phyloP scores from a whole-genome alignment of 1,284 basidiomycete species.

The Apiotrichum gamsii region DNA sequence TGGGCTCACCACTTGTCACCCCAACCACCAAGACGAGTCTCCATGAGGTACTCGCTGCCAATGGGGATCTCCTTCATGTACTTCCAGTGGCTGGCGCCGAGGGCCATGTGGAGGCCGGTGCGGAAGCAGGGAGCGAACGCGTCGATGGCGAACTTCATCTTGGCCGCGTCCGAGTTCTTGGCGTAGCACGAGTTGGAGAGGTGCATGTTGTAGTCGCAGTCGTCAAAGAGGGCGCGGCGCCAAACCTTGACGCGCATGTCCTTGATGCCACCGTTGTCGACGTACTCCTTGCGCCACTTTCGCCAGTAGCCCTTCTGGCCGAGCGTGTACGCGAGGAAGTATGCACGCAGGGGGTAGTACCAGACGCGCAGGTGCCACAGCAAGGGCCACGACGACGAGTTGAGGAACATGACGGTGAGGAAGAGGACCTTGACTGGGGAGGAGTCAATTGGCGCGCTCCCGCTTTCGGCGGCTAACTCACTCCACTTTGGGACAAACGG shows the following conservation, averaged over 20 bases:
- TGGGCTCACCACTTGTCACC: conserved; percentile 74
- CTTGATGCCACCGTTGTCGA: conserved; percentile 25
- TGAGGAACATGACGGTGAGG: conserved; percentile 36
- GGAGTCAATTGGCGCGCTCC: too few species aligned
- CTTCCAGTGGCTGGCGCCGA: conserved; percentile 66
- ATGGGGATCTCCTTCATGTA: conserved; percentile 76
- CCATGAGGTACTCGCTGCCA: conserved; percentile 61
- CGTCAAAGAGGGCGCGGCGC: conserved; percentile 39
- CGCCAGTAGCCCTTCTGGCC: conserved; percentile 28
- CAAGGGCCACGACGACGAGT: conserved; percentile 44
- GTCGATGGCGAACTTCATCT: conserved; percentile 52
- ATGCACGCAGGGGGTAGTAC: conserved; percentile 28
- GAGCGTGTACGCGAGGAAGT: conserved; percentile 20
- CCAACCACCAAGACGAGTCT: conserved; percentile 63
- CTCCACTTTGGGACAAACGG: conserved; percentile 40
- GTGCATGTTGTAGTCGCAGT: conserved; percentile 48
- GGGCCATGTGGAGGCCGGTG: conserved; percentile 61
- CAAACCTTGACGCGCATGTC: conserved; percentile 20
- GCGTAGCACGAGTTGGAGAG: conserved; percentile 45
- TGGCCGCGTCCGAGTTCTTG: conserved; percentile 52
- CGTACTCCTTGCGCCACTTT: conserved; percentile 25
- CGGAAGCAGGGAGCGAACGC: conserved; percentile 60
- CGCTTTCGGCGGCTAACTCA: too few species aligned
- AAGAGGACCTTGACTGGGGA: conserved; percentile 40
- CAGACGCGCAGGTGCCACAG: conserved; percentile 43